Evolutionary conservation across 345 rosid species (phyloP).

Genomic region (Linum usitatissimum): DNA sequence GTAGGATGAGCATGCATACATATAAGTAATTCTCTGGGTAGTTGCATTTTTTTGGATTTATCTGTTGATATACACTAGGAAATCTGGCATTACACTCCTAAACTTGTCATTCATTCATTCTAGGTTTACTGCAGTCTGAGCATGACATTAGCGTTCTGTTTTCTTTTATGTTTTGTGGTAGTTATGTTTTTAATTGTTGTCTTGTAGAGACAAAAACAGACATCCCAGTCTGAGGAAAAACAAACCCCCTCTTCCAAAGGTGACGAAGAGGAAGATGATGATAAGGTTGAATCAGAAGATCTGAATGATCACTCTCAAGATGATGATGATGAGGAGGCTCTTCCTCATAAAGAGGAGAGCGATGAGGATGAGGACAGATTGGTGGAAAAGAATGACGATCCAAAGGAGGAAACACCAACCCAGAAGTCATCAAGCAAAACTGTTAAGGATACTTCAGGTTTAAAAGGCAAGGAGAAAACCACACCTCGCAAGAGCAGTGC

Average conservation of each 20-base stretch:
- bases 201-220: conserved; percentile 46
- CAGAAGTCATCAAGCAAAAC: conserved; percentile 39
- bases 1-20: background rate
- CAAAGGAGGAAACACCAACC: conserved; percentile 24
- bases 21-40: background rate
- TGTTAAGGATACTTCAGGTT: conserved; percentile 32
- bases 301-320: conserved; percentile 34
- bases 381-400: conserved; percentile 45
- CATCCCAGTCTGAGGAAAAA: conserved; percentile 40
- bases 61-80: background rate
- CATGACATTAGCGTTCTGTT: background rate
- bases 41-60: background rate
- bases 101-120: background rate
- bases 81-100: background rate
- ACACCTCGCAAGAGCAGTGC: conserved; percentile 33
- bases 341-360: conserved; percentile 32
- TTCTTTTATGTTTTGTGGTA: background rate
- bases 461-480: conserved; percentile 34
- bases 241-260: conserved; percentile 33
- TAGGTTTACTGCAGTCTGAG: background rate
- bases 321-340: conserved; percentile 24
- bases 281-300: conserved; percentile 38
- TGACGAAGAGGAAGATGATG: conserved; percentile 46
- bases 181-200: conserved; percentile 10
- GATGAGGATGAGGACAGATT: conserved; percentile 42